phyloP scores from a whole-genome alignment of 306 rosid genomes.

The Medicago truncatula region MtrunA17r5.0-ANR NC_053044.1:41782001-41782500 shows the following conservation, averaged over 20 bases:
- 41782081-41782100: background rate
- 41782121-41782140: conserved; percentile 7
- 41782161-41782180: conserved; percentile 72
- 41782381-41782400: too few relatives aligned
- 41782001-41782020: conserved; percentile 3
- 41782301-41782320: too few relatives aligned
- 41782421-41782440: too few relatives aligned
- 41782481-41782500: too few relatives aligned
- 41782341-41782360: too few relatives aligned
- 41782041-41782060: background rate
- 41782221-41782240: conserved; percentile 82
- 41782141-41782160: conserved; percentile 46
- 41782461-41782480: too few relatives aligned
- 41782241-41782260: background rate
- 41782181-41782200: conserved; percentile 96
- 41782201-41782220: conserved; percentile 95
- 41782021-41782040: background rate
- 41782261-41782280: too few relatives aligned
- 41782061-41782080: conserved; percentile 15
- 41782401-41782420: too few relatives aligned
- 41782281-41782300: too few relatives aligned
- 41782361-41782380: too few relatives aligned
- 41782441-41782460: too few relatives aligned
- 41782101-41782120: conserved; percentile 4
- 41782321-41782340: too few relatives aligned